Evolutionary conservation across 371 early-diverging fungal genomes (phyloP), one percentile per base, ranked within the genome.

Genomic region (Lichtheimia ramosa): DNA sequence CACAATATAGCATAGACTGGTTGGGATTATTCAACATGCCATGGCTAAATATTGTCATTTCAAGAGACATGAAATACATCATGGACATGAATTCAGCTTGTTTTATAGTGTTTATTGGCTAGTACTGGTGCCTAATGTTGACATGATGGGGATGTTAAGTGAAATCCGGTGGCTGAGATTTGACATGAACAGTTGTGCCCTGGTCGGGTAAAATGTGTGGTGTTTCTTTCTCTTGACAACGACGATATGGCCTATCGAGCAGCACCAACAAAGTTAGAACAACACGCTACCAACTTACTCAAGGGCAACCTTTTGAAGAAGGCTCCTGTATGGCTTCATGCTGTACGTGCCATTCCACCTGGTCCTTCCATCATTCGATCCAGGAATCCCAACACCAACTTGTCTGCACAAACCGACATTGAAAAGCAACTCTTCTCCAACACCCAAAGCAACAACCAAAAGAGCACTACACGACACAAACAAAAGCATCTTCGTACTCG

Each of bases 331-430:
- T 89, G 90, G 90, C 83, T 83, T 27, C 68, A 73, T 24, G 88
- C 83, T 8, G 75, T 89, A 52, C 72, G 83, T 27, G 59, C 64
- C 39, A 61, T 75, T 41, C 90, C 89, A n/a, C 83, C 88, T 40
- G 83, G 84, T 34, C 87, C 86, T 54, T 85, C 85, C 39, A 59
- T 89, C 48, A 81, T 87, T 61, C 88, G 88, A 56, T 70, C 77
- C 16, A 69, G 67, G 20, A 73, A 74, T 59, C 68, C 71, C 27
- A 61, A 70, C 28, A 70, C 68, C 56, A 78, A 80, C 43, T 62
- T 81, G 3, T 56, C 82, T 21, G 72, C 67, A 8, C 70, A 71
- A 39, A 58, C 71, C 16, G 62, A 64, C n/a, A 58, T 71, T 42
- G 75, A 76, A 61, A 71, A 70, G 56, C 43, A 55, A 24, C 56